Percentiles rank a stretch among this genome's conserved stretches.
These are phyloP conservation scores for Neurospora cerealis DNA, from an alignment of 495 filamentous ascomycete species.

Conservation along the genomic window DNA sequence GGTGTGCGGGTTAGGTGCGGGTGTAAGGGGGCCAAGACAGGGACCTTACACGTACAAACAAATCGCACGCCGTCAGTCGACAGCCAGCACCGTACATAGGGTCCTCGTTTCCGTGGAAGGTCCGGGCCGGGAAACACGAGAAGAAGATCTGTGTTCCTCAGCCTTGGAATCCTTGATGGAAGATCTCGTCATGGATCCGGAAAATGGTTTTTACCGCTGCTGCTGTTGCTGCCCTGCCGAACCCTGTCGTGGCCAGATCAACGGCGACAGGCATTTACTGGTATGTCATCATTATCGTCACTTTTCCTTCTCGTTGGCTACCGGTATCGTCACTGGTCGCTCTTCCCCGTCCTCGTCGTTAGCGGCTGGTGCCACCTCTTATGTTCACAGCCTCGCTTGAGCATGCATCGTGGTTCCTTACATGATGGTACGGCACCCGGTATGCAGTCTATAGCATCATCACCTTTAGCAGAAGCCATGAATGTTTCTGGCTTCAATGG, in stretches of 20 bases:
- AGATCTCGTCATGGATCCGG: neutral
- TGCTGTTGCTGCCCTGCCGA: neutral
- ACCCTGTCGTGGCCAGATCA: neutral
- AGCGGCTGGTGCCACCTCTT: neutral
- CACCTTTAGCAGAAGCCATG: neutral
- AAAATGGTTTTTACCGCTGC: neutral
- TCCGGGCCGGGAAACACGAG: neutral
- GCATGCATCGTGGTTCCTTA: neutral
- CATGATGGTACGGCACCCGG: neutral
- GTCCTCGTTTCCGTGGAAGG: neutral
- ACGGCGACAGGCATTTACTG: neutral
- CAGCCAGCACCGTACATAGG: neutral
- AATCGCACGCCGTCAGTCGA: neutral
- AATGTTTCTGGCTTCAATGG: neutral
- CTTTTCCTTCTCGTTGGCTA: neutral
- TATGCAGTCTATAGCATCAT: neutral
- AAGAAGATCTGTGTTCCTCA: neutral
- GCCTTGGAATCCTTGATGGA: neutral
- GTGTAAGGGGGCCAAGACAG: neutral
- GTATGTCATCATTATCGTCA: neutral
- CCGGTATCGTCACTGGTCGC: neutral
- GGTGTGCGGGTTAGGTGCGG: conserved; percentile 3
- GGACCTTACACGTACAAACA: neutral
- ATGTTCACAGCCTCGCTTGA: neutral
- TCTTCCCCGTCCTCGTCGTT: neutral